Evolutionary conservation across 2,329 filamentous ascomycete genomes (phyloP), one percentile per base, ranked within the genome.

Genomic region (Aotearoamyces nothofagi): DNA sequence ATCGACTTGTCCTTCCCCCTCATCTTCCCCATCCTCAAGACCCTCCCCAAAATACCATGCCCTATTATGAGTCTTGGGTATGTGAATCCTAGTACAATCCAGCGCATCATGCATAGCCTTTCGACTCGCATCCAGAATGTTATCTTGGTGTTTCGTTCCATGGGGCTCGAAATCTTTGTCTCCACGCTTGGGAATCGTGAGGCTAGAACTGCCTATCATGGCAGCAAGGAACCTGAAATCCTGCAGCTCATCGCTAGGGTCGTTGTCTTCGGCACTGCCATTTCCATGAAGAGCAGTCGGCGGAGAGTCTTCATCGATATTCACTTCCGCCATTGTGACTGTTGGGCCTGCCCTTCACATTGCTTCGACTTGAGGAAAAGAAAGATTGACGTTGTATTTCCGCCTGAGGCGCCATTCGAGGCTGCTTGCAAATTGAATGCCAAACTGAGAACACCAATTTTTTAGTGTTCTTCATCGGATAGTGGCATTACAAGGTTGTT

Each of bases 141-240:
- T 65, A 39, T 77, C 72, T 54, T 98, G 90, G 17, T 80, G 71
- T 17, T 70, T 68, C 3, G 90, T 96, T 26, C 81, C 80, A 54
- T 96, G 84, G 15, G 80, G 76, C 56, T 96, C 90, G 51, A 94
- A 98, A 57, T 98, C 90, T 54, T 98, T 98, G 51, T 92, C 84
- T 35, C 90, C 90, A 38, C 84, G 82, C 40, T 87, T 84, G 19
- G 92, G 83, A 8, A 86, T 66, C 6, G 63, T 64, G 24, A 63
- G 53, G 26, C 58, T 55, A 30, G 58, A 55, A 45, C 67, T 66
- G 35, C 57, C 50, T 37, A 64, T 61, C 37, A 67, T 53, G 16
- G 63, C 56, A 3, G 58, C 57, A 37, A 75, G 74, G 37, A 86
- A 76, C 39, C 80, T 76, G 52, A 87, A 94, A 55, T 96, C 87